A percentile compares a stretch with the other conserved stretches of the same genome.
Conservation (phyloP, 2,329 filamentous ascomycete species). For the Aspergillus brunneoviolaceus region DNA sequence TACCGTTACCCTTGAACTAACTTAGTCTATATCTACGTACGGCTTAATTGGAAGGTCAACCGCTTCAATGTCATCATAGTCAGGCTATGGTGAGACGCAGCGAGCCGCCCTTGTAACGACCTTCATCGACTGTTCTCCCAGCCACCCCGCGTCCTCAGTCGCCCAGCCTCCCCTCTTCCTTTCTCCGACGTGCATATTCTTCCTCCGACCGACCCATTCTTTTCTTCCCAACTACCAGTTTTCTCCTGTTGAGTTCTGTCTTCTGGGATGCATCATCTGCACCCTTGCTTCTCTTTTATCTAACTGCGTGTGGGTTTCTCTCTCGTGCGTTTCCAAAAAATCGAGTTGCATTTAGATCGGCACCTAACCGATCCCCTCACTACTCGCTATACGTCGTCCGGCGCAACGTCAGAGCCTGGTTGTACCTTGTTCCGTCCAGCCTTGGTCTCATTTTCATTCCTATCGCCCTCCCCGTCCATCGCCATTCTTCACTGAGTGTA, state of each 20-base stretch:
- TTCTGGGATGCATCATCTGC: constrained; percentile 7
- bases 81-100: not conserved
- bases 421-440: not conserved
- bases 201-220: not conserved
- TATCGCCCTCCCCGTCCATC: not conserved
- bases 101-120: not conserved
- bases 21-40: not conserved
- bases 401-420: constrained; percentile 1
- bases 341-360: constrained; percentile 16
- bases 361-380: constrained; percentile 4
- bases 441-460: not conserved
- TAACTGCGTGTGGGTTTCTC: constrained; percentile 10
- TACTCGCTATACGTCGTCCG: constrained; percentile 1
- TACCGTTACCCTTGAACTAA: too few relatives aligned
- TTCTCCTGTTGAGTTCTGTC: not conserved
- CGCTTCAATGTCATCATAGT: not conserved
- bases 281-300: constrained; percentile 3
- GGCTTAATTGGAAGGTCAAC: not conserved
- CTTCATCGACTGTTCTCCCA: constrained; percentile 21
- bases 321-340: constrained; percentile 10
- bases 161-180: constrained; percentile 33
- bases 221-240: constrained; percentile 3
- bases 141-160: constrained; percentile 32
- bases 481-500: not conserved
- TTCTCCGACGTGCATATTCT: constrained; percentile 12